These are phyloP conservation scores for Juglanconis juglandina DNA, from an alignment of 2,329 filamentous ascomycete genomes.

Conservation along the genomic window DNA sequence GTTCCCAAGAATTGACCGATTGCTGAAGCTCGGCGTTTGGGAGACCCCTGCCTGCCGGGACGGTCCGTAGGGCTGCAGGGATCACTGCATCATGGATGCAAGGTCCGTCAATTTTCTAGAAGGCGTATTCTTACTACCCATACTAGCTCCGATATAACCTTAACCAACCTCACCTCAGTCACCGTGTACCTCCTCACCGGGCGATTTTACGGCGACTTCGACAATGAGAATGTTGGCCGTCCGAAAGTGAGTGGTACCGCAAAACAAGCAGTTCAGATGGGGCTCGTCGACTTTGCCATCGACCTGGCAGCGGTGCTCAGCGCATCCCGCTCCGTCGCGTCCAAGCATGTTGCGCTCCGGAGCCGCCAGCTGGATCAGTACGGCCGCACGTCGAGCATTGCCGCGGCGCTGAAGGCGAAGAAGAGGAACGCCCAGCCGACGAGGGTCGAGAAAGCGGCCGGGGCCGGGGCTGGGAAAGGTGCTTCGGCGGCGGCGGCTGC, in stretches of 20 bases:
- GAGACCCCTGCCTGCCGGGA: constrained; percentile 14
- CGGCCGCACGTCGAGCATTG: constrained; percentile 43
- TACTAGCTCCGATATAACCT: background rate
- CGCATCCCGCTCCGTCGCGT: constrained; percentile 65
- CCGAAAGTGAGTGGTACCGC: background rate
- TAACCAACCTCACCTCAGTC: background rate
- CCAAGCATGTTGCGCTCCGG: constrained; percentile 58
- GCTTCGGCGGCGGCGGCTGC: background rate
- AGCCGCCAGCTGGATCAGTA: constrained; percentile 52
- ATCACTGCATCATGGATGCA: constrained; percentile 17
- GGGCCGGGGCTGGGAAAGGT: background rate
- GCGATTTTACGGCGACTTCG: background rate
- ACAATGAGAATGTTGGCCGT: background rate
- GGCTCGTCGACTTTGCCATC: constrained; percentile 62
- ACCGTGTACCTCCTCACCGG: background rate
- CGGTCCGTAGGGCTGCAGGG: constrained; percentile 16
- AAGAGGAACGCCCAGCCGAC: background rate
- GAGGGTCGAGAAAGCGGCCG: no score
- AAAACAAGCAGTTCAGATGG: constrained; percentile 38
- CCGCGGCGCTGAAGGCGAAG: constrained; percentile 26
- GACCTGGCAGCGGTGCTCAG: constrained; percentile 68
- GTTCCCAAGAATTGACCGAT: background rate
- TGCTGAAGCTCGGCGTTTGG: background rate
- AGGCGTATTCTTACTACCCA: background rate
- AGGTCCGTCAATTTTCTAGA: constrained; percentile 7